These are phyloP conservation scores for Xerocomus nothofagi DNA, from an alignment of 1,284 basidiomycete species.

Conservation along the genomic window DNA sequence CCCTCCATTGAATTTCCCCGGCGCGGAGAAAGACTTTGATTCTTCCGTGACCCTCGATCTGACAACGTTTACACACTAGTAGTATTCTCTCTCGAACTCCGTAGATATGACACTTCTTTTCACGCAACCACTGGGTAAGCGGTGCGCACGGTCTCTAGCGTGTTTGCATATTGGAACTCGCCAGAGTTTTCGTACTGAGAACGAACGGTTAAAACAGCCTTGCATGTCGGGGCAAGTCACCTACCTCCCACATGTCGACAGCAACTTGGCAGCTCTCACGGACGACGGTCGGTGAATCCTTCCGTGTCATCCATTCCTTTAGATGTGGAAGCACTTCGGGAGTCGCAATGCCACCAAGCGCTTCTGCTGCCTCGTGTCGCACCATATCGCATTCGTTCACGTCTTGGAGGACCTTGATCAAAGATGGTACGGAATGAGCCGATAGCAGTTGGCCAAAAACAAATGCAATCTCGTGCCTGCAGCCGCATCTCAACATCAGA, in stretches of 20 bases:
- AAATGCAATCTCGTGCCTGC: conserved; percentile 95
- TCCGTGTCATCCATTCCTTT: conserved; percentile 79
- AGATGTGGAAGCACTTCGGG: conserved; percentile 88
- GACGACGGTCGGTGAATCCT: conserved; percentile 86
- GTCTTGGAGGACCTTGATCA: conserved; percentile 79
- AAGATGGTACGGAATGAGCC: conserved; percentile 83
- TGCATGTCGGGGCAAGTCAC: conserved; percentile 20
- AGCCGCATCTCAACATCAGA: background rate
- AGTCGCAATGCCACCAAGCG: conserved; percentile 93
- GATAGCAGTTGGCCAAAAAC: conserved; percentile 97
- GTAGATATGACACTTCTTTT: conserved; percentile 3
- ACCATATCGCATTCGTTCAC: conserved; percentile 92
- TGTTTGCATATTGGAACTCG: conserved; percentile 84
- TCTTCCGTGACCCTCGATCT: too few species aligned
- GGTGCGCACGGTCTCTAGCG: conserved; percentile 35
- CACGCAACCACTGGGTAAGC: conserved; percentile 17
- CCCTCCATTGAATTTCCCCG: too few species aligned
- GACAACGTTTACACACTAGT: too few species aligned
- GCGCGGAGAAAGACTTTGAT: conserved; percentile 44
- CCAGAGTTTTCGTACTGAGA: conserved; percentile 84
- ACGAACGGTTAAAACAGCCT: conserved; percentile 2
- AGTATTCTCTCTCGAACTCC: background rate
- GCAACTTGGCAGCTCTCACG: conserved; percentile 96
- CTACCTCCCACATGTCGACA: conserved; percentile 94
- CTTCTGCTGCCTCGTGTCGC: conserved; percentile 97